A percentile compares a stretch with the other conserved stretches of the same genome.
These are phyloP conservation scores for Bisporella sp. DNA, from an alignment of 2,329 filamentous ascomycete species.

Conservation along the genomic window DNA sequence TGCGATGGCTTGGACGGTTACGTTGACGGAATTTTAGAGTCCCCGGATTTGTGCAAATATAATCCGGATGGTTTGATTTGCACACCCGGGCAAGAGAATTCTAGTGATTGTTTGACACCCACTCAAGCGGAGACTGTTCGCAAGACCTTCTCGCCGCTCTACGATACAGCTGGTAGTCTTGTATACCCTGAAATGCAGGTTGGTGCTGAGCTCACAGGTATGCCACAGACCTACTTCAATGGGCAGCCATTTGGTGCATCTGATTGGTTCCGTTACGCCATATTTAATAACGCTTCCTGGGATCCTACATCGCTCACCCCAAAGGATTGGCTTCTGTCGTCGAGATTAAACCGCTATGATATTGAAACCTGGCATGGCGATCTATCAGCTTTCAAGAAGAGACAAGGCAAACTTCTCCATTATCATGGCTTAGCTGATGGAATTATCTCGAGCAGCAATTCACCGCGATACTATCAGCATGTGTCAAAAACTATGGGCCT, in stretches of 20 bases:
- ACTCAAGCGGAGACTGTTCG: background rate
- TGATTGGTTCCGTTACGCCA: background rate
- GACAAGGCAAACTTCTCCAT: conserved; percentile 17
- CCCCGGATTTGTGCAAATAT: conserved; percentile 30
- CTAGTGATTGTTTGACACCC: background rate
- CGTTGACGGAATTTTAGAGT: conserved; percentile 29
- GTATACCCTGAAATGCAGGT: background rate
- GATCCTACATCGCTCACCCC: conserved; percentile 32
- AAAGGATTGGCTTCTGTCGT: conserved; percentile 25
- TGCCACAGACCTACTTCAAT: background rate
- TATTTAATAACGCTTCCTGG: conserved; percentile 29
- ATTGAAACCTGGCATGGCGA: conserved; percentile 18
- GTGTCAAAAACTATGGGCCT: conserved; percentile 32
- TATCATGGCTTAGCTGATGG: conserved; percentile 18
- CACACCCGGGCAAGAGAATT: background rate
- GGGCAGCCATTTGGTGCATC: background rate
- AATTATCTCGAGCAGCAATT: conserved; percentile 35
- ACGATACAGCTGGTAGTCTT: background rate
- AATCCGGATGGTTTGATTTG: conserved; percentile 7
- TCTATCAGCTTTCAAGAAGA: conserved; percentile 14
- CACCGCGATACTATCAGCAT: conserved; percentile 37
- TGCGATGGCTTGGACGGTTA: conserved; percentile 32
- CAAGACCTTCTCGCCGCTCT: background rate
- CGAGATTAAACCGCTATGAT: conserved; percentile 13
- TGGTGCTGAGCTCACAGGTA: background rate